Evolutionary conservation across 2,329 filamentous ascomycete genomes (phyloP), one percentile per base, ranked within the genome.

Genomic region (Cytospora piceicola): DNA sequence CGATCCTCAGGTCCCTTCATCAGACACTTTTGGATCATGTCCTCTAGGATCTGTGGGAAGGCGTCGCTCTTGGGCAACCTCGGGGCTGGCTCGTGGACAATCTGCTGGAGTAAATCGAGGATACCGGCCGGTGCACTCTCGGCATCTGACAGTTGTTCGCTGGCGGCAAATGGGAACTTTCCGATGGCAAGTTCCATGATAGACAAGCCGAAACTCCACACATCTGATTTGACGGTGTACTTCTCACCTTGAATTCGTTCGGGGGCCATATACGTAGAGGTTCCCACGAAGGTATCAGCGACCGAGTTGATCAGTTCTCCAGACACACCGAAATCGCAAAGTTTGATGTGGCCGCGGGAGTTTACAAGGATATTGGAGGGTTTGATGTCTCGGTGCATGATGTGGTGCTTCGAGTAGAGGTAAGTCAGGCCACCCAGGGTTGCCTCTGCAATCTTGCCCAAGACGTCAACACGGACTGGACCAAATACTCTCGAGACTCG

Each of bases 311-410:
- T 93, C 20, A 97, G 87, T 78, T 99, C 95, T 71, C 94, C 95
- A 5, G 94, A 97, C n/a, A 99, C 95, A 72, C 95, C 95, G 76
- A 99, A 99, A 77, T 99, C 95, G 79, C 94, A 98, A 7, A 99
- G 86, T 80, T 99, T 99, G 83, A 99, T 98, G 71, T 90, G 88
- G 15, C 95, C 95, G 63, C 90, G 88, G 22, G 94, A 97, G 82
- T 98, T 98, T 74, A 98, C 92, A 30, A 99, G 83, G 66, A 99
- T 94, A 76, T 99, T 99, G 54, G 95, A 98, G 0, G 95, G 95
- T 75, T 99, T 99, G 81, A 99, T 96, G 77, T 99, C 95, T 78
- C 95, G 89, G 77, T 99, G 95, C 94, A 99, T 98, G 76, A 99
- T 99, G 74, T 95, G 92, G 76, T 98, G 94, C 71, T 92, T 92